Conservation (phyloP, 202 grass and related monocot genomes). For the Zoysia matrella region DNA sequence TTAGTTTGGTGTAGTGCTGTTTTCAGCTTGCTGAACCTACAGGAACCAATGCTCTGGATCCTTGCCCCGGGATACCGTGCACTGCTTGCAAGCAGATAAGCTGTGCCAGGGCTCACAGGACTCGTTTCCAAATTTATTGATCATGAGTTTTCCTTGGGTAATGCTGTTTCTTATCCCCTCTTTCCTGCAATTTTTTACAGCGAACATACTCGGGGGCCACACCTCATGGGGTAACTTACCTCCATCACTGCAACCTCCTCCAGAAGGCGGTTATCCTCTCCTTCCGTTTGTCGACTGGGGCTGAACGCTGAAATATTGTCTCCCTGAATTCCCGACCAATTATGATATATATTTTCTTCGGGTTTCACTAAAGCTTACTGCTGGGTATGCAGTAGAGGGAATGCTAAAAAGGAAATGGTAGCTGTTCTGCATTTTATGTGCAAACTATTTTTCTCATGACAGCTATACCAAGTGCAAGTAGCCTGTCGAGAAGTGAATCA, state of each 20-base stretch:
- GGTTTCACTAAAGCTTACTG: background rate
- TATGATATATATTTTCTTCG: background rate
- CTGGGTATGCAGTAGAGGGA: background rate
- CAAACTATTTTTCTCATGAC: conserved; percentile 12
- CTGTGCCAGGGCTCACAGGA: background rate
- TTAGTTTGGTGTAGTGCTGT: conserved; percentile 32
- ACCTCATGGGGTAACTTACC: conserved; percentile 82
- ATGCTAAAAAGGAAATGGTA: background rate
- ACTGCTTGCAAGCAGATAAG: background rate
- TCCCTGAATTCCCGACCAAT: conserved; percentile 16
- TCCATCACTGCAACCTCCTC: conserved; percentile 77
- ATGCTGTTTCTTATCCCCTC: background rate
- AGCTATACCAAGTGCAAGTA: background rate
- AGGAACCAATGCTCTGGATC: background rate
- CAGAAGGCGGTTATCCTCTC: conserved; percentile 65
- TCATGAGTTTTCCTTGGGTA: background rate
- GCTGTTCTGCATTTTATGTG: background rate
- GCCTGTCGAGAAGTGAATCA: background rate
- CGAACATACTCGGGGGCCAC: conserved; percentile 40
- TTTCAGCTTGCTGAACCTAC: conserved; percentile 27
- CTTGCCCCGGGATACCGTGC: background rate
- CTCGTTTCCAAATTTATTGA: background rate
- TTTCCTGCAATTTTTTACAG: conserved; percentile 38
- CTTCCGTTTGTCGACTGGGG: conserved; percentile 79
- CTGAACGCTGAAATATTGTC: conserved; percentile 25